Evolutionary conservation across 1,284 basidiomycete species (phyloP).

Genomic region (Cutaneotrichosporon dermatis): DNA sequence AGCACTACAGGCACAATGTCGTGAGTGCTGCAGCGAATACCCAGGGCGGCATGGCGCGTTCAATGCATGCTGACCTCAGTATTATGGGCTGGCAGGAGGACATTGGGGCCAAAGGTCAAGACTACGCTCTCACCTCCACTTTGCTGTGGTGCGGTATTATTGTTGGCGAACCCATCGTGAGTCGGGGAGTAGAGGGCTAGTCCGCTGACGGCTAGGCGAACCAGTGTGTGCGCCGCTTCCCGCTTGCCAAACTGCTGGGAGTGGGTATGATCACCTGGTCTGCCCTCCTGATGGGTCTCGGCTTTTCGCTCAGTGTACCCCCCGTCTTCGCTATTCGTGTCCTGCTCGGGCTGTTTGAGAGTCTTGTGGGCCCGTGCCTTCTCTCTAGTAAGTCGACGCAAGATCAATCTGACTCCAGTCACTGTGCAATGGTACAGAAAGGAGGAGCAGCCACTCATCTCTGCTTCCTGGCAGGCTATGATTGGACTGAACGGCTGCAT

Average conservation of each 20-base stretch:
- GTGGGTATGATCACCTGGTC: slow-evolving; percentile 30
- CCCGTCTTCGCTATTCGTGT: slow-evolving; percentile 50
- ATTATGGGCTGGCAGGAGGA: slow-evolving; percentile 41
- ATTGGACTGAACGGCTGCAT: slow-evolving; percentile 10
- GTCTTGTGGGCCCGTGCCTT: slow-evolving; percentile 27
- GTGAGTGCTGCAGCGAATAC: neutral
- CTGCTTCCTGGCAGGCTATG: slow-evolving; percentile 12
- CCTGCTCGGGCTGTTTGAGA: slow-evolving; percentile 36
- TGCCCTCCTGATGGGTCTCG: slow-evolving; percentile 55
- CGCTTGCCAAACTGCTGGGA: slow-evolving; percentile 30
- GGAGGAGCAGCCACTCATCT: slow-evolving; percentile 23
- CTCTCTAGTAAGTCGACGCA: slow-evolving; percentile 7
- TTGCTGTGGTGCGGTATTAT: slow-evolving; percentile 33
- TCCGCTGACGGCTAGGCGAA: slow-evolving; percentile 23
- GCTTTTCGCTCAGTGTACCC: slow-evolving; percentile 65
- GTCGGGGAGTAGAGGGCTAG: neutral
- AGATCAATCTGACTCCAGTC: slow-evolving; percentile 3
- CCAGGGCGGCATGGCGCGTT: too few relatives aligned
- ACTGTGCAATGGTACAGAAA: slow-evolving; percentile 29
- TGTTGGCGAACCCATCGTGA: slow-evolving; percentile 28
- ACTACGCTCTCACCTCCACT: slow-evolving; percentile 34
- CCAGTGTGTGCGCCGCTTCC: slow-evolving; percentile 30
- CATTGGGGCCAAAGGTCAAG: slow-evolving; percentile 32
- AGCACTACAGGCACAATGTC: slow-evolving; percentile 20
- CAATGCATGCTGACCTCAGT: neutral